Base-by-base conservation (phyloP, 2,329 filamentous ascomycete genomes). In the Neonectria punicea region DNA sequence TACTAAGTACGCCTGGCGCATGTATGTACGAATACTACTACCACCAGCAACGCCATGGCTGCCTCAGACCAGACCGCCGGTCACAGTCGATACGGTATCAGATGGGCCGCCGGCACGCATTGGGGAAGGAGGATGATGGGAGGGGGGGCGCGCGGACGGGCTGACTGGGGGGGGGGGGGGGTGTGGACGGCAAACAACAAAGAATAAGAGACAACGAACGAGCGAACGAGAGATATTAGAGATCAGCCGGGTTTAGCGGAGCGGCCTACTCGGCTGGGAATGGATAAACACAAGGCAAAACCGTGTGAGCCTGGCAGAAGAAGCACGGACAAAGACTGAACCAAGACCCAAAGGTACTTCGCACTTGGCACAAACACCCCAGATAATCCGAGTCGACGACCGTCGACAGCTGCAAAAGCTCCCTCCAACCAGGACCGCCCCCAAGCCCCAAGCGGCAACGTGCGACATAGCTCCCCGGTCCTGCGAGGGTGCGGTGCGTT, bases 381-480 rank as follows among this genome's bases (percentile, higher is more conserved):
- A 59, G 53, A 63, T 44, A 49, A 54, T 53, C 47, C 22, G 32
- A 47, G 25, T 54, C 30, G 10, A 25, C 25, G 25, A 6, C 25
- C 30, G 6, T 5, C 25, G 25, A 6, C 25, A 25, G 25, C 25
- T 25, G 25, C 25, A 25, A 25, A 25, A 53, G 47, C 63, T 46
- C 63, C 63, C 70, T 70, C 67, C 70, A 63, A 70, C 34, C 32
- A 36, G 10, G 32, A 36, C 32, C 32, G 32, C 32, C 32, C 34
- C 34, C 34, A 16, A 14, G 70, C 72, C 66, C 63, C 58, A 66
- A 61, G 60, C 65, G 60, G 53, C 61, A 65, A 73, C 73, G 70
- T 73, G 69, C 66, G 68, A 73, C 70, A 71, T 50, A 53, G 43
- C 50, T 53, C 51, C 57, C 61, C 57, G 41, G 43, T 55, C 50